Percentiles rank a stretch among this genome's conserved stretches.
These are phyloP conservation scores for Ogataea henricii DNA, from an alignment of 805 yeast species.

Conservation along the genomic window DNA sequence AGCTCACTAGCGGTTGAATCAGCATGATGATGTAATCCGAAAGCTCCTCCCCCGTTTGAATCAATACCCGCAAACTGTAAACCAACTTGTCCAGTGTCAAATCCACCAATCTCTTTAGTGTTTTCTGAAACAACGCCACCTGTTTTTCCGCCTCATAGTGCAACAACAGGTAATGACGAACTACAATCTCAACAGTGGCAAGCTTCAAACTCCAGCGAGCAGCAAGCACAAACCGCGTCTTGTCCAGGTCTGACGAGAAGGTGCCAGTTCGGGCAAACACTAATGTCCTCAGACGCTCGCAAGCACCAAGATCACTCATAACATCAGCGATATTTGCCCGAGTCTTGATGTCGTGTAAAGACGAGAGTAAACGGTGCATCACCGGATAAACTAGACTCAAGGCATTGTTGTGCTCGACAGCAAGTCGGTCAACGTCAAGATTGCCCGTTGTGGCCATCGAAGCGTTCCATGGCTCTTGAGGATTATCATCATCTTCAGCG, in stretches of 20 bases:
- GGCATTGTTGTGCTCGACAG: constrained; percentile 21
- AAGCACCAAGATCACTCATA: constrained; percentile 13
- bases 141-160: constrained; percentile 20
- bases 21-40: constrained; percentile 12
- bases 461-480: constrained; percentile 16
- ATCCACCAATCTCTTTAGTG: constrained; percentile 3
- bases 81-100: constrained; percentile 7
- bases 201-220: constrained; percentile 5
- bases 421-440: constrained; percentile 23
- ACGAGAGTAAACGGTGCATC: constrained; percentile 23
- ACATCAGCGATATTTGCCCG: constrained; percentile 29
- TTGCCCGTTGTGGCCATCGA: constrained; percentile 16
- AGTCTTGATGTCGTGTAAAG: constrained; percentile 22
- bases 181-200: constrained; percentile 16
- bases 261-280: background rate
- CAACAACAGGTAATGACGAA: constrained; percentile 21
- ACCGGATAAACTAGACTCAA: constrained; percentile 20
- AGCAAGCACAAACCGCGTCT: constrained; percentile 3
- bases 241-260: background rate
- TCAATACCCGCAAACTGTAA: constrained; percentile 7
- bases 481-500: constrained; percentile 21
- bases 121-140: constrained; percentile 5
- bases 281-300: constrained; percentile 12
- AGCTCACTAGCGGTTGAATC: constrained; percentile 10
- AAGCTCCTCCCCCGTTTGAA: constrained; percentile 8